Evolutionary conservation across 306 rosid genomes (phyloP).

Genomic region (Lupinus albus): DNA sequence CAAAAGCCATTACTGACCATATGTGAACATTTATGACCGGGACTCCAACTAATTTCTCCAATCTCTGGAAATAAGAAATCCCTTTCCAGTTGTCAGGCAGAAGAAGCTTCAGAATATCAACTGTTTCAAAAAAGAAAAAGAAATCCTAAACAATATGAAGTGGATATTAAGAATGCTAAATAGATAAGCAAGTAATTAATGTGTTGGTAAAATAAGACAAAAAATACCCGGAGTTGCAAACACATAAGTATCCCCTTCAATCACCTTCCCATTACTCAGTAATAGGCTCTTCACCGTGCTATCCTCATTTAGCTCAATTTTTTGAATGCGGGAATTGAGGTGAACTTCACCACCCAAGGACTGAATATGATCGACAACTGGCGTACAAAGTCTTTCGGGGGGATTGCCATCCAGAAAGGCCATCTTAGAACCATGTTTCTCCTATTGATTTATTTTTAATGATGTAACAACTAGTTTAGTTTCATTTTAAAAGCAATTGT

Average conservation of each 20-base stretch:
- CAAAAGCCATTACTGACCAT: conserved; percentile 64
- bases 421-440: conserved; percentile 98
- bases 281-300: conserved; percentile 79
- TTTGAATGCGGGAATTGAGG: conserved; percentile 80
- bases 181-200: neutral
- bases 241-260: conserved; percentile 90
- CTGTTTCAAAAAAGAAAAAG: conserved; percentile 47
- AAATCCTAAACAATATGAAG: conserved; percentile 35
- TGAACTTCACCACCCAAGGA: conserved; percentile 90
- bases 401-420: conserved; percentile 98
- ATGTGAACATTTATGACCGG: conserved; percentile 94
- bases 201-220: conserved; percentile 18
- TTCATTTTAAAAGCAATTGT: neutral
- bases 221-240: conserved; percentile 84
- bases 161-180: conserved; percentile 23
- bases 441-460: conserved; percentile 67
- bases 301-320: conserved; percentile 77
- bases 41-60: conserved; percentile 92
- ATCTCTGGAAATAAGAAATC: conserved; percentile 86
- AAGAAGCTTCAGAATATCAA: conserved; percentile 89
- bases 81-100: conserved; percentile 86
- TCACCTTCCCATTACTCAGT: conserved; percentile 65
- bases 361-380: conserved; percentile 80
- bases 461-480: conserved; percentile 27
- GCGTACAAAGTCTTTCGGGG: conserved; percentile 96